phyloP scores from a whole-genome alignment of 495 filamentous ascomycete species.

The Penicillium atrosanguineum region DNA sequence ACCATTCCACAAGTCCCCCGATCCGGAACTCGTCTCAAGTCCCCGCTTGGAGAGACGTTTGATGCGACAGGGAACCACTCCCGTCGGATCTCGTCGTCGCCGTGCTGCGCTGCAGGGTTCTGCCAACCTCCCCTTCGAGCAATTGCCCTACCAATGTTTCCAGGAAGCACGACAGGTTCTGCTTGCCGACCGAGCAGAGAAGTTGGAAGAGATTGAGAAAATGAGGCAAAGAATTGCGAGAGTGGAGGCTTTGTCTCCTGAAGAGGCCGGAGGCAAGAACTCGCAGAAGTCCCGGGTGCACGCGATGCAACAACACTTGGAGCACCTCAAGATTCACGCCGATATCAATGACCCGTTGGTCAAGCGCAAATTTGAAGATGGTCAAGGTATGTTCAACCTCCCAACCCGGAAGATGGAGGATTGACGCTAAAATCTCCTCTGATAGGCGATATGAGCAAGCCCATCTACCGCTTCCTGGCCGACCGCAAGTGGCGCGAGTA shows the following conservation, averaged over 20 bases:
- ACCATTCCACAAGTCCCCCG: constrained; percentile 40
- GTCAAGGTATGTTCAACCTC: constrained; percentile 59
- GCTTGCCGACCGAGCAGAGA: constrained; percentile 75
- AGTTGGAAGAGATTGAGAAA: constrained; percentile 62
- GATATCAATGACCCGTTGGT: constrained; percentile 96
- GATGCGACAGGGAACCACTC: constrained; percentile 54
- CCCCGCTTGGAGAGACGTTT: constrained; percentile 59
- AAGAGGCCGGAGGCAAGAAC: constrained; percentile 57
- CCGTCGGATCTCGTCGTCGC: constrained; percentile 79
- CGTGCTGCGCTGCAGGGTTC: constrained; percentile 70
- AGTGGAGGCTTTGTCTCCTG: constrained; percentile 56
- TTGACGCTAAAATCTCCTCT: constrained; percentile 8
- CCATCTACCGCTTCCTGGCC: constrained; percentile 90
- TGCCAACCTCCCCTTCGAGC: constrained; percentile 78
- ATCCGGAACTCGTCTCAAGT: constrained; percentile 51
- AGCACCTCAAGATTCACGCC: constrained; percentile 80
- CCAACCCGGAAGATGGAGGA: not conserved
- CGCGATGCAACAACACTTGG: constrained; percentile 72
- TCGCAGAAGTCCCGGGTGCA: constrained; percentile 62
- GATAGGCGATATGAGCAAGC: constrained; percentile 89
- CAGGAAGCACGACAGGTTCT: constrained; percentile 90
- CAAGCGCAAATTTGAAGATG: constrained; percentile 94
- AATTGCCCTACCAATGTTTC: constrained; percentile 93
- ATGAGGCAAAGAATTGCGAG: constrained; percentile 58
- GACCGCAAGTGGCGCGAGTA: constrained; percentile 84